Base-by-base conservation (phyloP, 2,329 filamentous ascomycete species). In the Plectosphaerella sp. region DNA sequence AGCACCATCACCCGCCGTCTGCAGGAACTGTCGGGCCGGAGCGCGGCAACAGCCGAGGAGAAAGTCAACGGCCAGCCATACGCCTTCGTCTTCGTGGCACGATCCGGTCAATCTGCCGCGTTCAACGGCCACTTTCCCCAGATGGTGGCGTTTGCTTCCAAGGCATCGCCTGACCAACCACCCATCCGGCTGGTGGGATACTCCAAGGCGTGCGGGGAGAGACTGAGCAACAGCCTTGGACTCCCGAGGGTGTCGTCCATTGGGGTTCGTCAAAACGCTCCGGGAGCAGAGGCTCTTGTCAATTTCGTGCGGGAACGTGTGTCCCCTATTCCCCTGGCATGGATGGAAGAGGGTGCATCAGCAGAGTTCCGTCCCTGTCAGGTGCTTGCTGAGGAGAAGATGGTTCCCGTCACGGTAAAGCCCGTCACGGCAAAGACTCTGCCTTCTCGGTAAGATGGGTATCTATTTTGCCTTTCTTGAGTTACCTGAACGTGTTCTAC, bases 221-320 rank as follows among this genome's bases (percentile, higher is more conserved):
- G 76, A 12, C 67, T 91, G 15, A 79, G 79, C 47, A 37, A 70
- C 28, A 75, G 75, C 18, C 71, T 90, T 4, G 80, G 80, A 2
- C 73, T 89, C 10, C 82, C 84, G 1, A 76, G 84, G 35, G 83
- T 84, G 1, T 87, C 85, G 1, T 83, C 84, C 20, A 69, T 91
- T 33, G 87, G 79, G 1, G 64, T 91, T 7, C 66, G 74, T 18
- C 71, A 72, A 7, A 76, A 71, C 37, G 82, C 85, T 1, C 83
- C 84, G 0, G 77, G 80, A 42, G 74, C 80, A 0, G 74, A 74
- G 48, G 74, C 79, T 1, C 64, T 91, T 10, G 63, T 85, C 22
- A 74, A 83, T 4, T 80, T 83, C 58, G 75, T 83, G 1, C 66
- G 73, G 28, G 68, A 75, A 36, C 70, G 73, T 51, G 80, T 89